Conservation (phyloP, 139 green algal species). For the Coccomyxa sp. region DNA sequence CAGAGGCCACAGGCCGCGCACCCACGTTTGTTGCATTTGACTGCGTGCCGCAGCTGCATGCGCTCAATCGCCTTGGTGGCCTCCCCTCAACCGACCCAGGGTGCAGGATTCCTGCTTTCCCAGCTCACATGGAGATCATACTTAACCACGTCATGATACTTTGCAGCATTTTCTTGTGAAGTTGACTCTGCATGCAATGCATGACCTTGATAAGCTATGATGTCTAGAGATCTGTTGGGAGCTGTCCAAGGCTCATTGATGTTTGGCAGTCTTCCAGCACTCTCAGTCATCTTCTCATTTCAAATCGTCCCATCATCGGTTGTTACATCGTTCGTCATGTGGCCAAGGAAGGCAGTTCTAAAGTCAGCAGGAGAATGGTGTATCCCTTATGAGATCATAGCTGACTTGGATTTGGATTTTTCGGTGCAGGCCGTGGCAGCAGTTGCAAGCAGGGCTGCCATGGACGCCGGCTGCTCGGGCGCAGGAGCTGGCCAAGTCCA, state of each 20-base stretch:
- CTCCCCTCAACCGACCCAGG: background rate
- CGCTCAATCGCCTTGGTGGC: slow-evolving; percentile 4
- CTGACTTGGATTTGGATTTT: no score
- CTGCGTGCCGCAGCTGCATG: background rate
- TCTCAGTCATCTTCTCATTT: no score
- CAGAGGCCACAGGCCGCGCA: background rate
- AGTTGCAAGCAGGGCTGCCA: slow-evolving; percentile 5
- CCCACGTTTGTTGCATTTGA: slow-evolving; percentile 3
- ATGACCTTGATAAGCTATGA: no score
- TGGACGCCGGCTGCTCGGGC: slow-evolving; percentile 15
- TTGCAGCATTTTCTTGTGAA: background rate
- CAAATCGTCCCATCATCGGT: no score
- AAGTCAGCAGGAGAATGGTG: background rate
- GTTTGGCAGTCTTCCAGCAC: no score
- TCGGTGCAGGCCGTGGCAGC: slow-evolving; percentile 1
- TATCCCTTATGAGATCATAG: background rate
- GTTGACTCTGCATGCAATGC: background rate
- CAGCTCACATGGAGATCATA: background rate
- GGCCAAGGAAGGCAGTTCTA: background rate
- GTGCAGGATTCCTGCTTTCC: no score
- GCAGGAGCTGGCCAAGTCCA: slow-evolving; percentile 27
- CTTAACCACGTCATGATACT: background rate
- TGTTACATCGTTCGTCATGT: no score
- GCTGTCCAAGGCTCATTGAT: no score
- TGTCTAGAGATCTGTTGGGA: no score